Percentiles rank a stretch among this genome's conserved stretches.
phyloP scores from a whole-genome alignment of 306 rosid species.

The Rosa multiflora region DNA sequence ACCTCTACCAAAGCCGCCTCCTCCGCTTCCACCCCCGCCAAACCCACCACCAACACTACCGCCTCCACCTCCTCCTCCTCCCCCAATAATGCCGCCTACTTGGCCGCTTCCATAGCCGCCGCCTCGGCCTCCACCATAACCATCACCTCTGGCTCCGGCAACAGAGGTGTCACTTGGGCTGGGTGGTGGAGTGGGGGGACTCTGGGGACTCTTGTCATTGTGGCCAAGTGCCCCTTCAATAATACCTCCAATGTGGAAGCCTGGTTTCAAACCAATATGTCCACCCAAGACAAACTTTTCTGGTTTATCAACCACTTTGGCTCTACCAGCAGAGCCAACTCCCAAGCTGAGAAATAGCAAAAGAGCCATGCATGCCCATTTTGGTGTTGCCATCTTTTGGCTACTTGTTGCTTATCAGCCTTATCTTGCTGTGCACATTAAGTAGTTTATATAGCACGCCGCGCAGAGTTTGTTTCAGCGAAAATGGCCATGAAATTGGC shows the following conservation, averaged over 20 bases:
- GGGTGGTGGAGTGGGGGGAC: background rate
- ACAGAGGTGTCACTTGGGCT: background rate
- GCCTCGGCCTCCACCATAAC: background rate
- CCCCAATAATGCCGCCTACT: background rate
- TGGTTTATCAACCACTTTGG: background rate
- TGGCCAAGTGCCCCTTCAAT: background rate
- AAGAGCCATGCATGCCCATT: background rate
- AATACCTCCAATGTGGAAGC: background rate
- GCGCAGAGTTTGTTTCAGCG: background rate
- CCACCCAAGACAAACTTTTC: background rate
- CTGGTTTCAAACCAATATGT: background rate
- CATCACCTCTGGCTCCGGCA: background rate
- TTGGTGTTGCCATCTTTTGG: conserved; percentile 11
- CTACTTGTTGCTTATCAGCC: background rate
- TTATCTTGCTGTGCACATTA: background rate
- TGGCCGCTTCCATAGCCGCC: background rate
- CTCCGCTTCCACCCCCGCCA: background rate
- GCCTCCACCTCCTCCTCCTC: background rate
- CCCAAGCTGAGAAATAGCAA: conserved; percentile 18
- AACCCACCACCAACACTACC: background rate
- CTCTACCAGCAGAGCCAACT: conserved; percentile 12
- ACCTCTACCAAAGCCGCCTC: background rate
- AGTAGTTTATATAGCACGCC: background rate
- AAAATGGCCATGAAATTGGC: conserved; percentile 1
- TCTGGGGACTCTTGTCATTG: background rate